Percentiles rank a stretch among this genome's conserved stretches.
These are phyloP conservation scores for Nigrograna mackinnonii DNA, from an alignment of 2,329 filamentous ascomycete species.

Conservation along the genomic window DNA sequence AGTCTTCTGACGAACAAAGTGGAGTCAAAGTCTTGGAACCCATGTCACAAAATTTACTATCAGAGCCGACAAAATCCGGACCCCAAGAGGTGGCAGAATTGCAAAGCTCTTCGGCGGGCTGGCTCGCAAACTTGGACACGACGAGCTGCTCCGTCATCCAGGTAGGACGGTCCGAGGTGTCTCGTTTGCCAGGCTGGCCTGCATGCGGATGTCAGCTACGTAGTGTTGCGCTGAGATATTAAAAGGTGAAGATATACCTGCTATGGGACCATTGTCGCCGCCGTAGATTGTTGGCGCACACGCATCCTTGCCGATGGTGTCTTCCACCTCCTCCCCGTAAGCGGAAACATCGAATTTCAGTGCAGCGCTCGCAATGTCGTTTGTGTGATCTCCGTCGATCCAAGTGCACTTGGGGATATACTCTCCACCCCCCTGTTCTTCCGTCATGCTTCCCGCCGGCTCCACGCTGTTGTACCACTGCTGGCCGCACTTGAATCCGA, in stretches of 20 bases:
- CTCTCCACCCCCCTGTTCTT: not conserved
- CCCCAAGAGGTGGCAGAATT: not conserved
- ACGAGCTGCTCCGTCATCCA: constrained; percentile 1
- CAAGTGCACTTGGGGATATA: constrained; percentile 14
- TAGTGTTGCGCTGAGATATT: too few species aligned
- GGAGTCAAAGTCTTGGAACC: not conserved
- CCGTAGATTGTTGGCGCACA: constrained; percentile 7
- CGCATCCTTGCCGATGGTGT: constrained; percentile 4
- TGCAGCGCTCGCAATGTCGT: constrained; percentile 7
- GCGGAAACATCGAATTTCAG: constrained; percentile 10
- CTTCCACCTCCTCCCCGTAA: constrained; percentile 8
- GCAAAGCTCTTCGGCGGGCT: not conserved
- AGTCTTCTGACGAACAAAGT: not conserved
- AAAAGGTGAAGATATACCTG: not conserved
- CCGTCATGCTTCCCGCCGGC: constrained; percentile 3
- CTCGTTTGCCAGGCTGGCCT: not conserved
- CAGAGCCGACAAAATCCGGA: not conserved
- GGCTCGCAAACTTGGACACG: not conserved
- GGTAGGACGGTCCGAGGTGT: not conserved
- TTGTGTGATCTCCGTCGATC: constrained; percentile 13
- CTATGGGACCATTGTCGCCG: constrained; percentile 4
- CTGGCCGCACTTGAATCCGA: constrained; percentile 10
- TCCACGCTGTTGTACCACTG: constrained; percentile 8
- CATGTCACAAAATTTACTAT: not conserved
- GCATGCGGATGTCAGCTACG: too few species aligned